Base-by-base conservation (phyloP, 768 basidiomycete species). In the Saitozyma podzolica region DNA sequence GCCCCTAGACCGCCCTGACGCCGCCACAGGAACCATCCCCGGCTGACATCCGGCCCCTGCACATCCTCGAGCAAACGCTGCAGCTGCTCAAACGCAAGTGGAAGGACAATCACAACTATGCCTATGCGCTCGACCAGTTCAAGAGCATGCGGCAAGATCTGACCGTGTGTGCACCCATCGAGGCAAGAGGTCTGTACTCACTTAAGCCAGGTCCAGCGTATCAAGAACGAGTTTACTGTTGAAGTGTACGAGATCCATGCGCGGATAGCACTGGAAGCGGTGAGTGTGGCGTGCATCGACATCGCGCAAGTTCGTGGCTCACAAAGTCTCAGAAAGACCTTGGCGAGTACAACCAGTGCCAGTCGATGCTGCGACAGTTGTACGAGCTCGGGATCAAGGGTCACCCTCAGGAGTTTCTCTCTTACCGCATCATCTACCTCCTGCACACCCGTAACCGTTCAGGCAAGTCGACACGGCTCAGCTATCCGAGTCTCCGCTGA, bases 291-390 rank as follows among this genome's bases (percentile, higher is more conserved):
- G 41, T n/a, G 45, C 11, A 13, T 11, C 45, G 11, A 11, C 45
- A 14, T 55, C 9, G 55, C 48, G 37, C 0, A n/a, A 14, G 9
- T 48, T 11, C 20, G 16, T 9, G 10, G 29, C 40, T 52, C 11
- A 59, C 54, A 6, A 59, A 8, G 10, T 29, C 11, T n/a, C 80
- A 99, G 95, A 86, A 84, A 74, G 96, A 99, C 80, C 90, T 99
- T 84, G 93, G 96, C 68, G 96, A 99, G 85, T 98, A 95, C 78
- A 98, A 96, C 80, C 91, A 94, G 80, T 99, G 96, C 81, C 93
- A 97, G 80, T 89, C 89, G 40, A 89, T 91, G 67, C 82, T 98
- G 50, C 89, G 89, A 74, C 85, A 86, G 55, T 85, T 99, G 29
- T 98, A 99, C 80, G 93, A 95, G 67, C 86, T 94, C 60, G 93